Evolutionary conservation across 306 rosid genomes (phyloP).

Genomic region (Cicer chorassanicum): DNA sequence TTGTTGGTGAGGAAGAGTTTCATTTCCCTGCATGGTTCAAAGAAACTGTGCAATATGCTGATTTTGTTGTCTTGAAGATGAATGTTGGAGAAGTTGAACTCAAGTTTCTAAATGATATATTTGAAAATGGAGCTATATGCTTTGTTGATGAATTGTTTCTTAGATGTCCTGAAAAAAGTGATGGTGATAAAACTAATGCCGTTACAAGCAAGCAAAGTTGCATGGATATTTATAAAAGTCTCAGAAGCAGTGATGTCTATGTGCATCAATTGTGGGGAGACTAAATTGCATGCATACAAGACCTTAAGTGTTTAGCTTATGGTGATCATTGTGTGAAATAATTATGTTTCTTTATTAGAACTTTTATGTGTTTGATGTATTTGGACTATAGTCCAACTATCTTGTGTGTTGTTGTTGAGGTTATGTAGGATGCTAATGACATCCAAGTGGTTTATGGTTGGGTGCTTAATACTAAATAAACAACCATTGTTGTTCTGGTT

Average conservation of each 20-base stretch:
- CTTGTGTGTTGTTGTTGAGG: slow-evolving; percentile 16
- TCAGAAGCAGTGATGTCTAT: slow-evolving; percentile 79
- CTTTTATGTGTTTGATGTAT: slow-evolving; percentile 39
- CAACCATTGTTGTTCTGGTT: slow-evolving; percentile 55
- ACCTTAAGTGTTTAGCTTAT: slow-evolving; percentile 18
- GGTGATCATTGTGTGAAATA: slow-evolving; percentile 39
- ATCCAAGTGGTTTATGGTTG: slow-evolving; percentile 53
- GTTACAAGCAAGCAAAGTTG: slow-evolving; percentile 57
- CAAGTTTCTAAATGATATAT: slow-evolving; percentile 75
- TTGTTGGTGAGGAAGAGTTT: slow-evolving; percentile 70
- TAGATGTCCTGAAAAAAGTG: slow-evolving; percentile 60
- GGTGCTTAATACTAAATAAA: slow-evolving; percentile 61
- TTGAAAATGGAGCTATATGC: slow-evolving; percentile 88
- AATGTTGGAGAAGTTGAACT: slow-evolving; percentile 71
- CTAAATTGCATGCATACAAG: slow-evolving; percentile 23
- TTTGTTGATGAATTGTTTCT: slow-evolving; percentile 83
- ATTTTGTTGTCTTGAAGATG: slow-evolving; percentile 91
- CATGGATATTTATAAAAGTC: slow-evolving; percentile 68
- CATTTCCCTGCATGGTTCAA: slow-evolving; percentile 88
- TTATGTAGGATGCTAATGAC: slow-evolving; percentile 42
- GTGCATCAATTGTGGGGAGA: slow-evolving; percentile 96
- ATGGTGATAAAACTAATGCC: slow-evolving; percentile 41
- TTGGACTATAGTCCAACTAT: slow-evolving; percentile 41
- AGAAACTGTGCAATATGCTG: slow-evolving; percentile 77
- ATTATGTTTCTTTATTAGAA: slow-evolving; percentile 1